Percentiles rank a stretch among this genome's conserved stretches.
phyloP scores from a whole-genome alignment of 2,329 filamentous ascomycete genomes.

The Geosmithia flava region DNA sequence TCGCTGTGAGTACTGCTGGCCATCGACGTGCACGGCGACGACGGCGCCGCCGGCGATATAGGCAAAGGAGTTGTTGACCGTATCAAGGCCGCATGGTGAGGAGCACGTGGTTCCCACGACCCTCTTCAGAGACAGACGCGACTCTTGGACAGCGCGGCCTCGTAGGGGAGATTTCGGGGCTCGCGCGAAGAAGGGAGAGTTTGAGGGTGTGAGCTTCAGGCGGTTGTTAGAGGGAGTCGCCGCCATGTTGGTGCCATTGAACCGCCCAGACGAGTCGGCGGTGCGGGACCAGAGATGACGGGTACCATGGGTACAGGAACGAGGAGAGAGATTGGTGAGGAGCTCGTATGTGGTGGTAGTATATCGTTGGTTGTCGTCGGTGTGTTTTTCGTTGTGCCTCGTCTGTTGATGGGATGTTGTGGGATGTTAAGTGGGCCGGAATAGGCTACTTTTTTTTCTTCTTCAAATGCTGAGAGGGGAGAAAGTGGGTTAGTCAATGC shows the following conservation, averaged over 20 bases:
- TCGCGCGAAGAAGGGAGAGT: conserved; percentile 56
- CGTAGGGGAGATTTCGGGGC: conserved; percentile 51
- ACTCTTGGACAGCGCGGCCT: conserved; percentile 35
- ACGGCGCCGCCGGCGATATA: conserved; percentile 89
- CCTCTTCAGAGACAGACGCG: conserved; percentile 60
- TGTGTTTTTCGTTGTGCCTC: background rate
- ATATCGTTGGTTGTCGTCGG: background rate
- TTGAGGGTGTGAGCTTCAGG: conserved; percentile 63
- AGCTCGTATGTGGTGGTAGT: background rate
- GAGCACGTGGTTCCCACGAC: conserved; percentile 86
- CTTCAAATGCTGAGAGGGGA: too few relatives aligned
- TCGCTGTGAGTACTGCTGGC: conserved; percentile 57
- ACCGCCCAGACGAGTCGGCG: conserved; percentile 6
- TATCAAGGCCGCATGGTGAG: conserved; percentile 78
- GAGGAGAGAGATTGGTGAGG: background rate
- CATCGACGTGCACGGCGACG: conserved; percentile 73
- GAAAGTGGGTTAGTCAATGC: background rate
- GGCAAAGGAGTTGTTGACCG: conserved; percentile 63
- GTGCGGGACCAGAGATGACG: background rate
- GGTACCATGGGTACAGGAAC: background rate
- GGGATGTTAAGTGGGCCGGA: too few relatives aligned
- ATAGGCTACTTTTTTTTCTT: too few relatives aligned
- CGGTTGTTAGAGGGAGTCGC: conserved; percentile 44
- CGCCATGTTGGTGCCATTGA: conserved; percentile 47
- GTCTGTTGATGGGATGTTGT: too few relatives aligned